Percentiles rank a stretch among this genome's conserved stretches.
Evolutionary conservation across 2,329 filamentous ascomycete species (phyloP).

Genomic region (Apiospora marii): DNA sequence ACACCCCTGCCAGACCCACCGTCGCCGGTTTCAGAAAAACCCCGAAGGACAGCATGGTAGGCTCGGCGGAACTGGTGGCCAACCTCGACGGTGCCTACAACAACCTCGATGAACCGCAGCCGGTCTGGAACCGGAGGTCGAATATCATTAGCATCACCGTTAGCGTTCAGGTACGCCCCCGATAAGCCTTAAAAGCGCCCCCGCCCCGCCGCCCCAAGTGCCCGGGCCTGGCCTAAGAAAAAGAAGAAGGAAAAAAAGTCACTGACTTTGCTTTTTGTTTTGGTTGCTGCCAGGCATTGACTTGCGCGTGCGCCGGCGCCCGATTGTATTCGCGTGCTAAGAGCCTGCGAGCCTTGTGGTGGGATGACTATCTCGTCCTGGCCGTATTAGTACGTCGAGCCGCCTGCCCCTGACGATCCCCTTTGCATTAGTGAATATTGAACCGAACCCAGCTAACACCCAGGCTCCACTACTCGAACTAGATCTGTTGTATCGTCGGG

Average conservation of each 20-base stretch:
- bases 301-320: not conserved
- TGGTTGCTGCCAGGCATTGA: not conserved
- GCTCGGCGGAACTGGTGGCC: slow-evolving; percentile 1
- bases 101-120: slow-evolving; percentile 7
- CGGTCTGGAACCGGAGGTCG: not conserved
- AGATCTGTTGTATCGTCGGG: not conserved
- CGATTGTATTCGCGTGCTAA: slow-evolving; percentile 9
- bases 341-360: not conserved
- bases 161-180: slow-evolving; percentile 1
- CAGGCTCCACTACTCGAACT: not conserved
- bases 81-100: not conserved
- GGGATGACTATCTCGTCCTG: slow-evolving; percentile 11
- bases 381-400: not conserved
- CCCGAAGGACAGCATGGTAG: not conserved
- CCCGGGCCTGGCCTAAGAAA: not conserved
- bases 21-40: not conserved
- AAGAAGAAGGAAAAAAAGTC: not conserved
- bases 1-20: not conserved
- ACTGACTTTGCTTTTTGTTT: not conserved
- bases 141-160: slow-evolving; percentile 9
- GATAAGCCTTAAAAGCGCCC: not conserved
- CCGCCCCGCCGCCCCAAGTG: not conserved
- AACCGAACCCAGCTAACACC: not conserved
- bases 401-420: not conserved
- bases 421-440: not conserved